Evolutionary conservation across 495 filamentous ascomycete species (phyloP).

Genomic region (Filosporella fistucella): DNA sequence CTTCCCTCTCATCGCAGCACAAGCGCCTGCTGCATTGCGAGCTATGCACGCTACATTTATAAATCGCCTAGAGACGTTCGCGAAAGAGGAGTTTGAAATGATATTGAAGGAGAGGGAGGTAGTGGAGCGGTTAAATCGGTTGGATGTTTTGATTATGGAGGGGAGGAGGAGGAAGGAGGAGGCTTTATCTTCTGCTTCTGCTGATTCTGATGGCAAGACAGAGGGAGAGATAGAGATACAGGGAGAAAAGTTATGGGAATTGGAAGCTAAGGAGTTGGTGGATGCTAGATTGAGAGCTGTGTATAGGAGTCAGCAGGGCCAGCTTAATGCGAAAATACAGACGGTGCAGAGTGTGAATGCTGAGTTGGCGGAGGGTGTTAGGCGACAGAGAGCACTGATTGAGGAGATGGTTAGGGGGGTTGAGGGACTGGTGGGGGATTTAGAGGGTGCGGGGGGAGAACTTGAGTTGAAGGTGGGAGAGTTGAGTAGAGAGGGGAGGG

Average conservation of each 20-base stretch:
- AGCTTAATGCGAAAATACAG: constrained; percentile 57
- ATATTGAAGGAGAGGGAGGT: constrained; percentile 70
- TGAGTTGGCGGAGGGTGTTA: constrained; percentile 54
- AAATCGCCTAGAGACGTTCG: constrained; percentile 57
- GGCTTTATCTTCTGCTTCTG: neutral
- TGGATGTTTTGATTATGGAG: constrained; percentile 71
- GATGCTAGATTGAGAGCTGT: constrained; percentile 68
- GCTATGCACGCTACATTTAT: constrained; percentile 68
- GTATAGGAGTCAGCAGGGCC: constrained; percentile 52
- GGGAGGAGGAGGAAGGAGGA: constrained; percentile 52
- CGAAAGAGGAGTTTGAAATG: constrained; percentile 68
- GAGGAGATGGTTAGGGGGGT: constrained; percentile 58
- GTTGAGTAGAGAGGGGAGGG: constrained; percentile 39
- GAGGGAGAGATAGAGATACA: neutral
- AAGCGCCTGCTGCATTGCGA: constrained; percentile 62
- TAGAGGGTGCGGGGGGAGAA: constrained; percentile 46
- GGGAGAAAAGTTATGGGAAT: neutral
- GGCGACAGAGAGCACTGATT: constrained; percentile 69
- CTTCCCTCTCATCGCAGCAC: constrained; percentile 75
- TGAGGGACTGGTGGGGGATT: constrained; percentile 63
- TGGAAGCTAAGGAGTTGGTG: constrained; percentile 35
- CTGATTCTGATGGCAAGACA: neutral
- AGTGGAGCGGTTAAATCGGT: constrained; percentile 70
- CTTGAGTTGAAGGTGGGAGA: constrained; percentile 21
- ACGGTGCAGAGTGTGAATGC: constrained; percentile 61